Base-by-base conservation (phyloP, 306 rosid genomes). In the Fragaria ananassa region DNA sequence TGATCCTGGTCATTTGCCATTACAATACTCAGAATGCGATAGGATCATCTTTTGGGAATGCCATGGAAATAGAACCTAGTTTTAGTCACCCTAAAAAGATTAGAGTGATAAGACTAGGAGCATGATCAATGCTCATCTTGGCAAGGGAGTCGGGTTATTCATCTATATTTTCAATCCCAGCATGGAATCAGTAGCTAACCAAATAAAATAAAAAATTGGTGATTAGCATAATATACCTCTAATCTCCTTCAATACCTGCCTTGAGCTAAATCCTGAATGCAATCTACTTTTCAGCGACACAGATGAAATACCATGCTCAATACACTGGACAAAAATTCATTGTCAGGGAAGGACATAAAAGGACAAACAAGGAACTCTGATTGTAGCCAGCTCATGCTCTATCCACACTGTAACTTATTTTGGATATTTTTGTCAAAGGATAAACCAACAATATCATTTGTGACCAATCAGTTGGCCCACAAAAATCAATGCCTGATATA, bases 231-330 rank as follows among this genome's bases (percentile, higher is more conserved):
- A n/a, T 6, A 71, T 62, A 15, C 46, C 69, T 64, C 6, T 35
- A 8, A 14, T 64, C 12, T 64, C 23, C 19, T 49, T 63, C 39
- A 10, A 50, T 54, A 79, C 76, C 74, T 27, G 44, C 56, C 56
- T 79, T 46, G 56, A 17, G 46, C 60, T 63, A 69, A 51, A 76
- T 42, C 46, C 41, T 45, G 57, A 63, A 57, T 35, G 46, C 10
- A 67, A 41, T 61, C 68, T 78, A 78, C 72, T 17, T 71, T 65
- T 75, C 42, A 1, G 45, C 65, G 81, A 66, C 23, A 57, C 54
- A 1, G 85, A 72, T 31, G 86, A 74, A 70, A 74, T 87, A 64
- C 90, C 90, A 49, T 79, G 79, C 74, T 87, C 88, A 31, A 87
- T 87, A 25, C 84, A 76, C 90, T 84, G 77, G 3, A 80, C 37